Base-by-base conservation (phyloP, 2,329 filamentous ascomycete species). In the Alternaria sp. region DNA sequence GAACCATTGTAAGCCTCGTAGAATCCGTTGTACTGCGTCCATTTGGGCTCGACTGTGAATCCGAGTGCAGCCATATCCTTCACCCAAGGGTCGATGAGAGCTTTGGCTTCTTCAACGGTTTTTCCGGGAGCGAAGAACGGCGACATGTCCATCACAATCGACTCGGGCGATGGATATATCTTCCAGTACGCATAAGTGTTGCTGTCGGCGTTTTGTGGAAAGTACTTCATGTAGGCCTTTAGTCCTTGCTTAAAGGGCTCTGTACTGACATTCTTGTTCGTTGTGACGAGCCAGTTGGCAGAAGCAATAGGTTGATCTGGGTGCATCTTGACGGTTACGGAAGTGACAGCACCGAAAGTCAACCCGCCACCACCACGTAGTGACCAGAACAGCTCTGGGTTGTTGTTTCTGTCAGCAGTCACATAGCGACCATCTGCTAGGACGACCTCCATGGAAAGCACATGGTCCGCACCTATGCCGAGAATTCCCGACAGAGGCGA, bases 401-500 rank as follows among this genome's bases (percentile, higher is more conserved):
- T 67, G 37, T 54, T 67, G 9, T 58, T 66, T 1, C 67, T 64
- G 34, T 67, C 66, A 14, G 65, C 66, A 14, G 62, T 66, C 3
- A 72, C 31, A 54, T 72, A 68, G 13, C 71, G 58, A 28, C 71
- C 71, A 39, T 51, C 61, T 2, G 72, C 29, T 2, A 68, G 65
- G 9, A 70, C 64, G 14, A 72, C 51, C 50, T 72, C 65, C 23
- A 71, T 67, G 17, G 61, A 61, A 5, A 73, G 58, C 11, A 72
- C 66, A n/a, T 72, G 60, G 50, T 73, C 71, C 2, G 70, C 72
- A n/a, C 67, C 70, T 61, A 73, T 67, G 28, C 71, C 72, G 59
- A 81, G 81, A 29, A 80, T 67, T 37, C 78, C 77, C 17, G 80
- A 80, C 33, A 87, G 65, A 5, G 83, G 83, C 9, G 80, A 82